These are phyloP conservation scores for Vitis labrusca DNA, from an alignment of 164 flowering plant genomes.

Conservation along the genomic window DNA sequence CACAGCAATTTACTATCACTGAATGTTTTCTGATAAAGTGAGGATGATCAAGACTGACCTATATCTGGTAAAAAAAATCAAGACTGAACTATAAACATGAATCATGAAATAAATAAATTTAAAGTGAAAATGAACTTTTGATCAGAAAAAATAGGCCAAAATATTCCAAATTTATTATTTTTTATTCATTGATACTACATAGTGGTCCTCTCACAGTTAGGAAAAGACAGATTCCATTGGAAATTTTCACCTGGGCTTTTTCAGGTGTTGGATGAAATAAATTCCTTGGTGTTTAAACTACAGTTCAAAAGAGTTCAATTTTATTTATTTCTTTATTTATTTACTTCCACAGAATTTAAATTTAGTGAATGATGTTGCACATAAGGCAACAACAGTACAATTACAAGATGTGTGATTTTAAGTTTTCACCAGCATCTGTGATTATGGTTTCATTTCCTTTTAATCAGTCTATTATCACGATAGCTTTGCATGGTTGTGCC, in stretches of 20 bases:
- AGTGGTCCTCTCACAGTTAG: not conserved
- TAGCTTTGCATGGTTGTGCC: no score
- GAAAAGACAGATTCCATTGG: not conserved
- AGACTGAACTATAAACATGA: not conserved
- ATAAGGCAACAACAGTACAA: no score
- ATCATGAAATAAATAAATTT: not conserved
- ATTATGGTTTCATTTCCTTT: no score
- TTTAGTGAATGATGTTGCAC: no score
- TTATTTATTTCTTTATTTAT: not conserved
- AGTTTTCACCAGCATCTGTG: no score
- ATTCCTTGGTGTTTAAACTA: not conserved
- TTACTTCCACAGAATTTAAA: no score
- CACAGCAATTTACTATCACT: slow-evolving; percentile 8
- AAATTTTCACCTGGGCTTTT: not conserved
- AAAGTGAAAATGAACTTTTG: not conserved
- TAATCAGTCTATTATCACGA: no score
- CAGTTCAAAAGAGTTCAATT: not conserved
- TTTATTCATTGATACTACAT: not conserved
- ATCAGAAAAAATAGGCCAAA: not conserved
- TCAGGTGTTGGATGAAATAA: not conserved
- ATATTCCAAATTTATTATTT: not conserved
- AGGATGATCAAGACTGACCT: no score
- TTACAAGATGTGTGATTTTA: no score
- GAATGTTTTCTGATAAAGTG: not conserved
- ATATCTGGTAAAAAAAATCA: not conserved